Percentiles rank a stretch among this genome's conserved stretches.
Conservation (phyloP, 2,329 filamentous ascomycete species). For the Sclerotinia sclerotiorum region DNA sequence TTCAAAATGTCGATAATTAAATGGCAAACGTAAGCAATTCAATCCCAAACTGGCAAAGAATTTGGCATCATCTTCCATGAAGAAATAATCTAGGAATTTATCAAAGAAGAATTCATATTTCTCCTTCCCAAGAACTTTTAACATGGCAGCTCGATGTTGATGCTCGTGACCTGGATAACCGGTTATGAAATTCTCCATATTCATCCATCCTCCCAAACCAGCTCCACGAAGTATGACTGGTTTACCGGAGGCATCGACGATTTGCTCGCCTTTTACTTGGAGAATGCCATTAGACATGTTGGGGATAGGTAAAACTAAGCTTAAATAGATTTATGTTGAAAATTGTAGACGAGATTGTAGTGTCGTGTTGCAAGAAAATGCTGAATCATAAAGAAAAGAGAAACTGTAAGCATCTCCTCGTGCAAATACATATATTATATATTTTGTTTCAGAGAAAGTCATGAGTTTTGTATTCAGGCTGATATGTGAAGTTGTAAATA, state of each 20-base stretch:
- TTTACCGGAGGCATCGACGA: conserved; percentile 42
- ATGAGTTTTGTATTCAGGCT: conserved; percentile 20
- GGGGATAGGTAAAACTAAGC: background rate
- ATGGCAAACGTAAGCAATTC: conserved; percentile 59
- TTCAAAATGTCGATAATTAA: conserved; percentile 60
- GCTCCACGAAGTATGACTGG: conserved; percentile 44
- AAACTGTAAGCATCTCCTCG: background rate
- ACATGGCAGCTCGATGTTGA: conserved; percentile 54
- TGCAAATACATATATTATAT: conserved; percentile 4
- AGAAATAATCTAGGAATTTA: conserved; percentile 50
- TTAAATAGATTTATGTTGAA: background rate
- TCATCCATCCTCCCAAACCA: conserved; percentile 47
- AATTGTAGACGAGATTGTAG: background rate
- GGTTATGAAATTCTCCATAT: conserved; percentile 64
- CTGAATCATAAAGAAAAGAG: background rate
- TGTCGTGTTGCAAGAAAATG: background rate
- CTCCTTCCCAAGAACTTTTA: conserved; percentile 53
- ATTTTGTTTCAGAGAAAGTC: background rate
- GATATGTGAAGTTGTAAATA: conserved; percentile 7
- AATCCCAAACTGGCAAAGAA: conserved; percentile 56
- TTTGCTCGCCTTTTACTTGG: conserved; percentile 40
- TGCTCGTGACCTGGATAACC: conserved; percentile 60
- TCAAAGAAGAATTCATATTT: conserved; percentile 62
- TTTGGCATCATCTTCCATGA: conserved; percentile 56
- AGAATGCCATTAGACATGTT: conserved; percentile 39